A percentile compares a stretch with the other conserved stretches of the same genome.
phyloP scores from a whole-genome alignment of 352 stramenopile species.

The Phytophthora niederhauseri region DNA sequence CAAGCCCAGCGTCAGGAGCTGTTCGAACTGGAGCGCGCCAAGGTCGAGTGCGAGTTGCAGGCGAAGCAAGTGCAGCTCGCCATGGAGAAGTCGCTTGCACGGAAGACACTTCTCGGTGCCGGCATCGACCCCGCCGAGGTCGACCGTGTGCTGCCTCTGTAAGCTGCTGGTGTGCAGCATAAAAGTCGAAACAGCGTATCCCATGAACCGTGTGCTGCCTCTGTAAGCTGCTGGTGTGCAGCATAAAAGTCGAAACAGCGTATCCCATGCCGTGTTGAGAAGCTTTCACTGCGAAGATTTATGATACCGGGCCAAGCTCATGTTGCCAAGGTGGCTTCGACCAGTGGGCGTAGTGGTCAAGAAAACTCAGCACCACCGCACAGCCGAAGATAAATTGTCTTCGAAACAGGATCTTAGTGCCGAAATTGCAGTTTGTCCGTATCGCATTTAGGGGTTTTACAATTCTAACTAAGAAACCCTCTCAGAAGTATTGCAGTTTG shows the following conservation, averaged over 20 bases:
- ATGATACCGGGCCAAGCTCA: too few relatives aligned
- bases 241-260: neutral
- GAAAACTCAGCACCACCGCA: too few relatives aligned
- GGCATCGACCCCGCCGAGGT: slow-evolving; percentile 46
- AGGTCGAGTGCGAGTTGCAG: slow-evolving; percentile 49
- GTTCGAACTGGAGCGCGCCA: slow-evolving; percentile 55
- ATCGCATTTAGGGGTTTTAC: too few relatives aligned
- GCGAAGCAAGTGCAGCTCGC: slow-evolving; percentile 45
- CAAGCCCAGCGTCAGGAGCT: slow-evolving; percentile 43
- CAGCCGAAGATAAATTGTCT: too few relatives aligned
- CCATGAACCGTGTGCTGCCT: slow-evolving; percentile 55
- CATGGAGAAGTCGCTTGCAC: slow-evolving; percentile 47
- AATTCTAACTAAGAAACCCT: too few relatives aligned
- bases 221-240: slow-evolving; percentile 17
- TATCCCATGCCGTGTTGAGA: neutral
- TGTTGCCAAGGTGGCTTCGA: too few relatives aligned
- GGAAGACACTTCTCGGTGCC: slow-evolving; percentile 51
- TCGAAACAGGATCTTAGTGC: too few relatives aligned
- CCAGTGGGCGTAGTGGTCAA: too few relatives aligned
- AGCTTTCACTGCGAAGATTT: too few relatives aligned
- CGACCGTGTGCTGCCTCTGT: slow-evolving; percentile 49
- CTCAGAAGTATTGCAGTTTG: too few relatives aligned
- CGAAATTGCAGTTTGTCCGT: too few relatives aligned
- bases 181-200: neutral
- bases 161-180: neutral